phyloP scores from a whole-genome alignment of 441 rosid species.

The Brassica balearica region DNA sequence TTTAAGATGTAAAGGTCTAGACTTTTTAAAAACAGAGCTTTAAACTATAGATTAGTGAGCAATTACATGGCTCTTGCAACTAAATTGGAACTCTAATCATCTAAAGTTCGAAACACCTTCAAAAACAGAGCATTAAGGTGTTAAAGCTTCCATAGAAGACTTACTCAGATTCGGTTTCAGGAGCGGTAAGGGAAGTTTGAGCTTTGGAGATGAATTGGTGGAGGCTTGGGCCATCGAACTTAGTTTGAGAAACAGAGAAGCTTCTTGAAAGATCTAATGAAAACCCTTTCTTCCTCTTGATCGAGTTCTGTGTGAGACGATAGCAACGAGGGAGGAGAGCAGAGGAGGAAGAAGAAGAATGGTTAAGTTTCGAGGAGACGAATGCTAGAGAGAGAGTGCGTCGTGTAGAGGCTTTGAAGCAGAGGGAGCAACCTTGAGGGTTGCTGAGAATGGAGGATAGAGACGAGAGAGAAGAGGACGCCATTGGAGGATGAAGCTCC shows the following conservation, averaged over 20 bases:
- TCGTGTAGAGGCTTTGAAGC: constrained; percentile 51
- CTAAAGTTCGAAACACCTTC: neutral
- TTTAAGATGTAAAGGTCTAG: no score
- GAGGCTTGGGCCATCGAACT: constrained; percentile 59
- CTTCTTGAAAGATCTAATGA: constrained; percentile 51
- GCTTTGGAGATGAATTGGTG: constrained; percentile 70
- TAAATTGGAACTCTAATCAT: neutral
- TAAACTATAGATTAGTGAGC: neutral
- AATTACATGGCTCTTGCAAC: neutral
- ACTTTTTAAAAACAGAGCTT: no score
- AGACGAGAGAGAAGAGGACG: constrained; percentile 76
- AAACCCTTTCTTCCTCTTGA: constrained; percentile 43
- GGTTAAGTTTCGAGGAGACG: constrained; percentile 48
- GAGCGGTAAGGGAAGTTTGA: constrained; percentile 55
- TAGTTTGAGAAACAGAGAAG: constrained; percentile 52
- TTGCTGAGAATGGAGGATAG: constrained; percentile 57
- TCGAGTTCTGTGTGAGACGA: constrained; percentile 32
- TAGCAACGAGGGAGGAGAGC: constrained; percentile 30
- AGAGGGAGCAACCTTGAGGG: constrained; percentile 51
- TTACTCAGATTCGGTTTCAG: constrained; percentile 62
- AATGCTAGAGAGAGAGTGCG: constrained; percentile 48
- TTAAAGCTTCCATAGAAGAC: constrained; percentile 40
- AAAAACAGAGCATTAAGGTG: neutral
- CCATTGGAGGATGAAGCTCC: constrained; percentile 43
- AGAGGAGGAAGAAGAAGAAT: constrained; percentile 17